Conservation (phyloP, 371 early-diverging fungal genomes). For the Lichtheimia corymbifera region DNA sequence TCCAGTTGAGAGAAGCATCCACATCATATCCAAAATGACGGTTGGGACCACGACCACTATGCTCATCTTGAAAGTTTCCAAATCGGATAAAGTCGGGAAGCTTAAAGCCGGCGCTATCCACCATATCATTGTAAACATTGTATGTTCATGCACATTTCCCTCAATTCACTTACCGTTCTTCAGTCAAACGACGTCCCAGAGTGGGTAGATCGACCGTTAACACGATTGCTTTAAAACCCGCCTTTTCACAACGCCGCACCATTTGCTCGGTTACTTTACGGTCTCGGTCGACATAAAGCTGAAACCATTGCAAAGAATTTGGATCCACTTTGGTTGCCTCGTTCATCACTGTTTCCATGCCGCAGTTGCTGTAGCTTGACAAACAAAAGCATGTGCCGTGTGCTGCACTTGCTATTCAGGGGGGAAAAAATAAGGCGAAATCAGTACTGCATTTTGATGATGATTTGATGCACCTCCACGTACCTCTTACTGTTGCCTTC, state of each 20-base stretch:
- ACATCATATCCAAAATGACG: conserved; percentile 17
- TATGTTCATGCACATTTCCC: conserved; percentile 26
- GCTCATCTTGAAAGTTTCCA: conserved; percentile 16
- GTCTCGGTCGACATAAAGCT: conserved; percentile 74
- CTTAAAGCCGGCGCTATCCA: conserved; percentile 42
- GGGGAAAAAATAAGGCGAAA: too few relatives aligned
- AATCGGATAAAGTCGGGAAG: conserved; percentile 21
- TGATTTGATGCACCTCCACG: background rate
- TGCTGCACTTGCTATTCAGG: conserved; percentile 28
- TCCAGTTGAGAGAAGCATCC: conserved; percentile 56
- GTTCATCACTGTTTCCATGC: conserved; percentile 55
- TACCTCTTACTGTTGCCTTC: conserved; percentile 51
- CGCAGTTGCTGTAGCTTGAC: conserved; percentile 53
- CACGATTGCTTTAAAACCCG: conserved; percentile 69
- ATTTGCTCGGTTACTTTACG: conserved; percentile 53
- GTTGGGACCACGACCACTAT: conserved; percentile 1
- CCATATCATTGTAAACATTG: background rate
- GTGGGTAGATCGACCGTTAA: conserved; percentile 77
- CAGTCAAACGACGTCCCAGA: conserved; percentile 61
- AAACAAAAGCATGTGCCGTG: conserved; percentile 40
- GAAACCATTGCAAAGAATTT: conserved; percentile 67
- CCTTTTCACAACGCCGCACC: conserved; percentile 58
- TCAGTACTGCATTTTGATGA: conserved; percentile 10
- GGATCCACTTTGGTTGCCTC: conserved; percentile 21
- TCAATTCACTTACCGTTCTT: conserved; percentile 8